Evolutionary conservation across 1,139 yeast species (phyloP).

Genomic region (Lodderomyces elongisporus): DNA sequence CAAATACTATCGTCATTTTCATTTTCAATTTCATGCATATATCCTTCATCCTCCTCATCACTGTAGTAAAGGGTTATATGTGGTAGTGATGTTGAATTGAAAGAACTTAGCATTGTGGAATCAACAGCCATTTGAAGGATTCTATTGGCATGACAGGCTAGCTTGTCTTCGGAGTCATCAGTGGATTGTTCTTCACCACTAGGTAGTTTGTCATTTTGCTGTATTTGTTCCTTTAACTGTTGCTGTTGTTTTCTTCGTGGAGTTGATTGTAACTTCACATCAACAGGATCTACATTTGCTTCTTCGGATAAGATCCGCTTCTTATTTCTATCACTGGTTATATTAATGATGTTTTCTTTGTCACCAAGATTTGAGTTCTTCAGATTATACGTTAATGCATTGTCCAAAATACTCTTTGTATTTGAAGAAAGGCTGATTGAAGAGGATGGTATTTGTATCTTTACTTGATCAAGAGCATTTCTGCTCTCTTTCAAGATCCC

Average conservation of each 20-base stretch:
- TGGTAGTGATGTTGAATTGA: constrained; percentile 25
- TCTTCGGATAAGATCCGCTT: not conserved
- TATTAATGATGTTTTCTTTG: too few relatives aligned
- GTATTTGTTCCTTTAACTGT: not conserved
- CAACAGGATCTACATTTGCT: not conserved
- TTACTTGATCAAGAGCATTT: not conserved
- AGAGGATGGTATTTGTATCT: too few relatives aligned
- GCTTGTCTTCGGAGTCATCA: constrained; percentile 23
- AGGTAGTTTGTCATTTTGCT: not conserved
- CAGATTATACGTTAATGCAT: too few relatives aligned
- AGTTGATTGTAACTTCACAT: not conserved
- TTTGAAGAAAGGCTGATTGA: too few relatives aligned
- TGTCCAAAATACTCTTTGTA: too few relatives aligned
- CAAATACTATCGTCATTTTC: not conserved
- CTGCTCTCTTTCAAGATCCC: not conserved
- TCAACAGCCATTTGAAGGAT: constrained; percentile 48
- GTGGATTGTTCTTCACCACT: not conserved
- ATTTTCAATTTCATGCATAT: too few relatives aligned
- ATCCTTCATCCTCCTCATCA: constrained; percentile 14
- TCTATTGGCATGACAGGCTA: constrained; percentile 47
- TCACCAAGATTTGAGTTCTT: too few relatives aligned
- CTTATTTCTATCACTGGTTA: not conserved
- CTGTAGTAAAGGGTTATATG: constrained; percentile 23
- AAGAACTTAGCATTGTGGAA: constrained; percentile 43
- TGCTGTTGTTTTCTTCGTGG: not conserved